phyloP scores from a whole-genome alignment of 345 rosid species.

The Mallotus nudiflorus region DNA sequence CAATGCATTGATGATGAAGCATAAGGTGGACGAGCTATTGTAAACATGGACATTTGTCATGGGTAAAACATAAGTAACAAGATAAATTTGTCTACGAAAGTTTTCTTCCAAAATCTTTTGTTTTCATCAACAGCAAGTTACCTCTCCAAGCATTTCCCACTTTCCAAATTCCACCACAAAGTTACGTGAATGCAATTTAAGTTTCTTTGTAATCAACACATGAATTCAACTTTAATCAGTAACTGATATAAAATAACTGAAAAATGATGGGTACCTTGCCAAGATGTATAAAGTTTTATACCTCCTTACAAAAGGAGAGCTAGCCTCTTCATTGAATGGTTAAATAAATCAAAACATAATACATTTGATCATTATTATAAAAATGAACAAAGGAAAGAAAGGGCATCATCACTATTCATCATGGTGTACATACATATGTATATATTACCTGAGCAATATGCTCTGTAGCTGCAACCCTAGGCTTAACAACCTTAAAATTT shows the following conservation, averaged over 20 bases:
- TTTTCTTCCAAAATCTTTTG: neutral
- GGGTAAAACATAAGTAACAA: neutral
- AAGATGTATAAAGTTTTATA: conserved; percentile 66
- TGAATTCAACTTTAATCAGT: too few species aligned
- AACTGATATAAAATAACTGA: too few species aligned
- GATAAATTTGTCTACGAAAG: neutral
- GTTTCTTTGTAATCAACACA: too few species aligned
- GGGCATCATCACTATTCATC: too few species aligned
- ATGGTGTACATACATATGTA: neutral
- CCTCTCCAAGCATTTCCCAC: neutral
- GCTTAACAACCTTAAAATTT: conserved; percentile 80
- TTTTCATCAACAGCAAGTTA: neutral
- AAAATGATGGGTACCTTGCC: conserved; percentile 60
- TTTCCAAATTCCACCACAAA: neutral
- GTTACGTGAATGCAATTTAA: neutral
- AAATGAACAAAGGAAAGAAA: neutral
- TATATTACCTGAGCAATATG: conserved; percentile 75
- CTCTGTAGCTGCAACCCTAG: conserved; percentile 87
- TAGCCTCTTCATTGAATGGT: conserved; percentile 66
- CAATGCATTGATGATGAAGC: too few species aligned
- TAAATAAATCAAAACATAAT: conserved; percentile 8
- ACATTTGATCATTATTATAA: neutral
- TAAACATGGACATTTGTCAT: neutral
- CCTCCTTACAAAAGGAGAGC: conserved; percentile 66
- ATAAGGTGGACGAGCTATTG: neutral